phyloP scores from a whole-genome alignment of 2,329 filamentous ascomycete species.

The Passalora sequoiae region DNA sequence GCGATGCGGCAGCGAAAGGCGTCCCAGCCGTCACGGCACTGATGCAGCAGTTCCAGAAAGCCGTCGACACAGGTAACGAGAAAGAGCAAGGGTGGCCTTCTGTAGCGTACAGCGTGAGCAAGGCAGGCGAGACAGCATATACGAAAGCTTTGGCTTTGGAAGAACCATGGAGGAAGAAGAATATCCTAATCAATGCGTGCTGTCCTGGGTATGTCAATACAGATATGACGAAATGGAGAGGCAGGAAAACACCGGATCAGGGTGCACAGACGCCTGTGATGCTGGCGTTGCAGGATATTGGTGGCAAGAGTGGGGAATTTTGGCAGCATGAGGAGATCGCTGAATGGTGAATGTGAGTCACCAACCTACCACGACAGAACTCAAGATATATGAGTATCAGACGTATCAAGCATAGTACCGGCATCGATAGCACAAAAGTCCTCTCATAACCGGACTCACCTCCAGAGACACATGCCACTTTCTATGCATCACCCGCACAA shows the following conservation, averaged over 20 bases:
- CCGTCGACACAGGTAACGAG: slow-evolving; percentile 44
- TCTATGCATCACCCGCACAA: no score
- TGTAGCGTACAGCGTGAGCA: slow-evolving; percentile 46
- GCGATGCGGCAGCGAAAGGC: slow-evolving; percentile 24
- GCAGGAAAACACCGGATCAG: slow-evolving; percentile 33
- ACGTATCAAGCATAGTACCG: no score
- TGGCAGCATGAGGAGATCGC: slow-evolving; percentile 34
- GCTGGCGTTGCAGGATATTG: slow-evolving; percentile 33
- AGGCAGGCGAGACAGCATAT: slow-evolving; percentile 34
- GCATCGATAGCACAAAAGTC: no score
- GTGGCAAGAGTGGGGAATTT: slow-evolving; percentile 31
- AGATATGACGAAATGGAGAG: slow-evolving; percentile 35
- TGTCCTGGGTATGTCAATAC: slow-evolving; percentile 37
- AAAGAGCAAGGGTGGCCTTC: slow-evolving; percentile 47
- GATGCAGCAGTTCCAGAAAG: slow-evolving; percentile 47
- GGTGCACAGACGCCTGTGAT: slow-evolving; percentile 35
- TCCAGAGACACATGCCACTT: no score
- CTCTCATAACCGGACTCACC: no score
- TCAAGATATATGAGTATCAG: no score
- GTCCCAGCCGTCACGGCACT: slow-evolving; percentile 42
- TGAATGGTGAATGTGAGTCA: slow-evolving; percentile 27
- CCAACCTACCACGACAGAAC: no score
- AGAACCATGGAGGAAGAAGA: slow-evolving; percentile 23
- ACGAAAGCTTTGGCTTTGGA: slow-evolving; percentile 34
- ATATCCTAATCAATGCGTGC: slow-evolving; percentile 33